Conservation (phyloP, 2,329 filamentous ascomycete species). For the Neofusicoccum cordaticola region DNA sequence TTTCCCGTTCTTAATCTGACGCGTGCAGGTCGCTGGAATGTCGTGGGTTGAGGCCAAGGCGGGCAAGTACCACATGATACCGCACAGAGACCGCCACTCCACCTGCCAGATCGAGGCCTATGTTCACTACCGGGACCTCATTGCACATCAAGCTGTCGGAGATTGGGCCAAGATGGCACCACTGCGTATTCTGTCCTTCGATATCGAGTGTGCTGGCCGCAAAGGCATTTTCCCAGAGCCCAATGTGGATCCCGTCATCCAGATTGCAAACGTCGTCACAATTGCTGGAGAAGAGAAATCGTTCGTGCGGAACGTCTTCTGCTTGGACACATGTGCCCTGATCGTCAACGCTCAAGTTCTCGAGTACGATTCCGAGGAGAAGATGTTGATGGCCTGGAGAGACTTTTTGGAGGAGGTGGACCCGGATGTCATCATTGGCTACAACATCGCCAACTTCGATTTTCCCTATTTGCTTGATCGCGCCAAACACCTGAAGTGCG, state of each 20-base stretch:
- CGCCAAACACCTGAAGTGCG: slow-evolving; percentile 77
- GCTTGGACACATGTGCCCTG: slow-evolving; percentile 82
- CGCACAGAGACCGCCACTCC: slow-evolving; percentile 68
- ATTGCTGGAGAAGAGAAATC: slow-evolving; percentile 93
- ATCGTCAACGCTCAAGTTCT: slow-evolving; percentile 95
- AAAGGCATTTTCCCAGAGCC: slow-evolving; percentile 97
- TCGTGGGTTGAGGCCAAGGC: slow-evolving; percentile 90
- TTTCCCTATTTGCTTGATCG: slow-evolving; percentile 93
- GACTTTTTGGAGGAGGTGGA: slow-evolving; percentile 87
- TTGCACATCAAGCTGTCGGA: slow-evolving; percentile 83
- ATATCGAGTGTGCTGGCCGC: slow-evolving; percentile 96
- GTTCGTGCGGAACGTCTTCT: slow-evolving; percentile 95
- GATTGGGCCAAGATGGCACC: slow-evolving; percentile 99
- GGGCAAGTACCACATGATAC: slow-evolving; percentile 68
- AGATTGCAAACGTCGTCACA: slow-evolving; percentile 95
- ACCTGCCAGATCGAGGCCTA: slow-evolving; percentile 95
- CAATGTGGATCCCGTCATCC: slow-evolving; percentile 88
- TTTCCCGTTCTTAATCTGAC: not conserved
- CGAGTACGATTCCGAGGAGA: slow-evolving; percentile 74
- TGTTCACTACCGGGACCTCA: slow-evolving; percentile 76
- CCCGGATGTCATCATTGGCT: slow-evolving; percentile 95
- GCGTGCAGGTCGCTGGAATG: slow-evolving; percentile 76
- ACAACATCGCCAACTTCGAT: slow-evolving; percentile 99
- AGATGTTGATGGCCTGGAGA: slow-evolving; percentile 91
- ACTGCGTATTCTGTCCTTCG: slow-evolving; percentile 86